Evolutionary conservation across 2,329 filamentous ascomycete species (phyloP), one percentile per base, ranked within the genome.

Genomic region (Diaporthe sp.): DNA sequence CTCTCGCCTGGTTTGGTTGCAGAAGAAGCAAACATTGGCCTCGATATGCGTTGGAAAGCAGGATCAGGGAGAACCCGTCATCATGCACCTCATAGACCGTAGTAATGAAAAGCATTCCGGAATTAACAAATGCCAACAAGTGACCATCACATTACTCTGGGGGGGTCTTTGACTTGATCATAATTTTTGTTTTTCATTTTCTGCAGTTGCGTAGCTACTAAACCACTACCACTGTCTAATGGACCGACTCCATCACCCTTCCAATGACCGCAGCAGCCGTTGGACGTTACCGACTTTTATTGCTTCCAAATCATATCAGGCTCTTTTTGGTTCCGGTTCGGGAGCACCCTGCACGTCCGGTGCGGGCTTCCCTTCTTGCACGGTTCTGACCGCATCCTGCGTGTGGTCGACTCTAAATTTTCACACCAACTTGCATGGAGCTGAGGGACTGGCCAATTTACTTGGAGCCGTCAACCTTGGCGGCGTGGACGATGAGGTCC

Each of bases 401-500:
- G 42, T 39, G 71, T 61, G 58, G 44, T 51, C 39, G 58, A 42
- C 47, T 60, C 68, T 71, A 53, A 13, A 34, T 58, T 12, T 65
- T 58, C 51, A 67, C 67, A 44, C 39, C 70, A 39, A n/a, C 34
- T 53, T 84, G 67, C 61, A 65, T 49, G 25, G 31, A 25, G 31
- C 39, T 55, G 17, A 65, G 25, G 12, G 39, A 10, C 28, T 57
- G 28, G 15, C 28, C 44, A 44, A 34, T 72, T 84, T 87, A 90
- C 81, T 90, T 87, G 85, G 85, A 84, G 82, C 84, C 90, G 83
- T 96, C 94, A 79, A 93, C 92, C 90, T 94, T 94, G 87, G 94
- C 89, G 83, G 96, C 91, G 90, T 95, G 94, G 87, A 90, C 89
- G 85, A 92, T 85, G 82, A 97, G 94, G 88, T 97, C 94, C 81